These are phyloP conservation scores for Leccinellum luteum DNA, from an alignment of 768 basidiomycete genomes.

Conservation along the genomic window DNA sequence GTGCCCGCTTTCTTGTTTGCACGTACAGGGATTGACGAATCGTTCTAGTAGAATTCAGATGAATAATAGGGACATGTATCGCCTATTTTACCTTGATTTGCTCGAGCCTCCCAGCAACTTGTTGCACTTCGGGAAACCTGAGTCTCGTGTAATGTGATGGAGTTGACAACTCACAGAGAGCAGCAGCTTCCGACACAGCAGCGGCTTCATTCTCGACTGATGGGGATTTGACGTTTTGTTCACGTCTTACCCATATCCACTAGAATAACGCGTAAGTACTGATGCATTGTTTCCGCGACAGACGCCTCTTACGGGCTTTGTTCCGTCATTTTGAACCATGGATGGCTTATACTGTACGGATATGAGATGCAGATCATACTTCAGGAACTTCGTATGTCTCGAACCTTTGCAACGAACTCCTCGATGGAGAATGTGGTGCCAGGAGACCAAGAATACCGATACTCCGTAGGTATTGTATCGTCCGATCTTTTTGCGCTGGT, in stretches of 20 bases:
- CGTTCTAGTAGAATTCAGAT: constrained; percentile 44
- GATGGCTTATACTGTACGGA: constrained; percentile 63
- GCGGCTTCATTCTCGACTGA: constrained; percentile 11
- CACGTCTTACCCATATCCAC: constrained; percentile 64
- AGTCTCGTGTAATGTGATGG: background rate
- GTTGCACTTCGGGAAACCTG: constrained; percentile 39
- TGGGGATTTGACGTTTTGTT: constrained; percentile 8
- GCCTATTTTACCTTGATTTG: constrained; percentile 49
- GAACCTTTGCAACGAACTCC: constrained; percentile 56
- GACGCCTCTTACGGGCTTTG: constrained; percentile 56
- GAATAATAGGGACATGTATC: background rate
- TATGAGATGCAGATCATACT: background rate
- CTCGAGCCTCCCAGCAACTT: constrained; percentile 55
- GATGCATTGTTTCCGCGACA: background rate
- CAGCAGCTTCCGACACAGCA: constrained; percentile 47
- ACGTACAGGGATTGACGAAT: constrained; percentile 61
- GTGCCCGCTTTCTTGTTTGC: constrained; percentile 70
- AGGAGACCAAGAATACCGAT: constrained; percentile 54
- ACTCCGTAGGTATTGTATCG: constrained; percentile 38
- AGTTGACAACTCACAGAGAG: constrained; percentile 35
- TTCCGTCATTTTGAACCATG: constrained; percentile 76
- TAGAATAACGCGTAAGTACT: constrained; percentile 21
- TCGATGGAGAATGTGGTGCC: constrained; percentile 41
- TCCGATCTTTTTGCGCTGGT: constrained; percentile 26
- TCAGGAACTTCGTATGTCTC: constrained; percentile 11